Percentiles rank a stretch among this genome's conserved stretches.
Evolutionary conservation across 495 filamentous ascomycete genomes (phyloP).

Genomic region (Trichoderma orchidacearum): DNA sequence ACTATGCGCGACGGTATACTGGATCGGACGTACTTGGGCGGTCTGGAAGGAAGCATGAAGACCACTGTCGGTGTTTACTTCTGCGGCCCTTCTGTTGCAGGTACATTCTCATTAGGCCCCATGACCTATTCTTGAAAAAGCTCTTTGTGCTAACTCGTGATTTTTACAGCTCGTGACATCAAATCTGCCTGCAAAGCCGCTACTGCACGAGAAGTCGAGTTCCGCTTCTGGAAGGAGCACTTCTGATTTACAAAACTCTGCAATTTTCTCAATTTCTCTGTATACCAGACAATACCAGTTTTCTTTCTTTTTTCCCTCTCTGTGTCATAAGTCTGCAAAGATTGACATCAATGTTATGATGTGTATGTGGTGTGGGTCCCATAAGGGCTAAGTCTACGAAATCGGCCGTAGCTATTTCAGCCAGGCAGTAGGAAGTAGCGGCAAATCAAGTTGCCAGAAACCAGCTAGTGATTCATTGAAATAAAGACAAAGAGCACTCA

Average conservation of each 20-base stretch:
- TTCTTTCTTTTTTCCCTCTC: background rate
- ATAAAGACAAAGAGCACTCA: background rate
- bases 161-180: constrained; percentile 63
- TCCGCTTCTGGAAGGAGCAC: constrained; percentile 99
- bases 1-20: constrained; percentile 81
- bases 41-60: constrained; percentile 54
- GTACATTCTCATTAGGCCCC: constrained; percentile 16
- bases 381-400: background rate
- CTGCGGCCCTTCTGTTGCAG: constrained; percentile 53
- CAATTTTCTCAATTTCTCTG: background rate
- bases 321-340: background rate
- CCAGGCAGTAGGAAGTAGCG: background rate
- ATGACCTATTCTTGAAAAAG: background rate
- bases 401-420: background rate
- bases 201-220: constrained; percentile 64
- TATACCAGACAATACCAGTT: constrained; percentile 1
- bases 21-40: constrained; percentile 71
- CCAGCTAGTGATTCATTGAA: background rate
- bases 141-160: constrained; percentile 12
- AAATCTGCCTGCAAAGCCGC: constrained; percentile 60
- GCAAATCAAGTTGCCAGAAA: background rate
- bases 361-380: background rate
- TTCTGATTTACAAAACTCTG: constrained; percentile 19
- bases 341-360: background rate
- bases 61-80: constrained; percentile 97